Conservation (phyloP, 2,329 filamentous ascomycete genomes). For the Phyllosticta citriasiana region DNA sequence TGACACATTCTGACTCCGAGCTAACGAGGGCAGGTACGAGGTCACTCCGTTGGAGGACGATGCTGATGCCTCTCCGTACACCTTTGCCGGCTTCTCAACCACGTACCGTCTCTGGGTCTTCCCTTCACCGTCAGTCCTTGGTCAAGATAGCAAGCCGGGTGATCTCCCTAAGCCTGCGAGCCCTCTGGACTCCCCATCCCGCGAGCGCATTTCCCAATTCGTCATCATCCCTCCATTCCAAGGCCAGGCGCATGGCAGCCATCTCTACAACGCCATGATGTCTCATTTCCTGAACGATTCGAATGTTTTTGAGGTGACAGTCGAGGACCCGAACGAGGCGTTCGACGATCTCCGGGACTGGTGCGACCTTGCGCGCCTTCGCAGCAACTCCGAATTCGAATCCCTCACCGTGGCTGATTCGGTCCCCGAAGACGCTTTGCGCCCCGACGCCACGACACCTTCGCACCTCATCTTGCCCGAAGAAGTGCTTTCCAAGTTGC, state of each 20-base stretch:
- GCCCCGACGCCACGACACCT: slow-evolving; percentile 41
- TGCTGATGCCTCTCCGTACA: slow-evolving; percentile 41
- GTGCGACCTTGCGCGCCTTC: slow-evolving; percentile 59
- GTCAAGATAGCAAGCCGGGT: slow-evolving; percentile 28
- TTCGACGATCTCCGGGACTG: slow-evolving; percentile 74
- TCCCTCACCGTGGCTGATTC: slow-evolving; percentile 43
- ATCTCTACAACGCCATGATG: slow-evolving; percentile 75
- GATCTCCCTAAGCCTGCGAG: slow-evolving; percentile 18
- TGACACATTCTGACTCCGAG: slow-evolving; percentile 12
- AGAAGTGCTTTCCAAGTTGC: slow-evolving; percentile 44
- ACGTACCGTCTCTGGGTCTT: slow-evolving; percentile 74
- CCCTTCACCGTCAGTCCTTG: slow-evolving; percentile 36
- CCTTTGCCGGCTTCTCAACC: slow-evolving; percentile 81
- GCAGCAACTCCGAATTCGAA: slow-evolving; percentile 47
- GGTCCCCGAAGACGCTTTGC: slow-evolving; percentile 41
- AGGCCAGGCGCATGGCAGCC: slow-evolving; percentile 63
- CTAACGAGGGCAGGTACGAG: slow-evolving; percentile 17
- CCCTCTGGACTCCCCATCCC: slow-evolving; percentile 58
- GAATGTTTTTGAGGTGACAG: slow-evolving; percentile 71
- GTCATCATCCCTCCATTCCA: slow-evolving; percentile 84
- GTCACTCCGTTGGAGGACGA: slow-evolving; percentile 23
- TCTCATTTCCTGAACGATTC: slow-evolving; percentile 54
- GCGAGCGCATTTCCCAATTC: slow-evolving; percentile 86
- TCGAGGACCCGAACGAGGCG: slow-evolving; percentile 85
- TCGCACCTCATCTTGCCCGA: slow-evolving; percentile 48